Evolutionary conservation across 1,284 basidiomycete species (phyloP).

Genomic region (Fomitopsis pinicola): DNA sequence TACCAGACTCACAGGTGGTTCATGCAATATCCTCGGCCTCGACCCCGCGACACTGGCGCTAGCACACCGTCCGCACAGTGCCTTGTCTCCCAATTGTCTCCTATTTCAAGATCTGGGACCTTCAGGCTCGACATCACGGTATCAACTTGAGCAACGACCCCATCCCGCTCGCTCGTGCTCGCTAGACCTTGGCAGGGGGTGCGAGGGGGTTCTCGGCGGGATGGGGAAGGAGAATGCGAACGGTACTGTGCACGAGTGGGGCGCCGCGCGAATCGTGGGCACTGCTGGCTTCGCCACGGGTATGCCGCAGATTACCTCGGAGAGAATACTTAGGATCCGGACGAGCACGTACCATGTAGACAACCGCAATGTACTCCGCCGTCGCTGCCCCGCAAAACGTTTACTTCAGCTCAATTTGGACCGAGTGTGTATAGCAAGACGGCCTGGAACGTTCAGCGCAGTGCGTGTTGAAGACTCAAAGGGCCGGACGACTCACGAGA

Average conservation of each 20-base stretch:
- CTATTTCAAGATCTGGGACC: conserved; percentile 14
- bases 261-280: conserved; percentile 34
- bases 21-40: conserved; percentile 47
- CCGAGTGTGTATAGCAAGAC: no score
- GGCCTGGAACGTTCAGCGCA: no score
- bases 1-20: conserved; percentile 34
- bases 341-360: not conserved
- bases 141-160: conserved; percentile 9
- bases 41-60: conserved; percentile 33
- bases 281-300: conserved; percentile 44
- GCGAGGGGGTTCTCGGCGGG: conserved; percentile 16
- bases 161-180: conserved; percentile 5
- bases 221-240: conserved; percentile 12
- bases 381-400: no score
- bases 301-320: conserved; percentile 48
- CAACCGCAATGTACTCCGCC: no score
- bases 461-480: no score
- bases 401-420: no score
- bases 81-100: conserved; percentile 17
- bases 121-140: conserved; percentile 6
- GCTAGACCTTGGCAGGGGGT: conserved; percentile 12
- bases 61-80: conserved; percentile 15
- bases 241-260: conserved; percentile 13
- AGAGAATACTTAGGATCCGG: conserved; percentile 21
- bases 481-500: no score